Base-by-base conservation (phyloP, 2,329 filamentous ascomycete species). In the Talaromyces sp. region DNA sequence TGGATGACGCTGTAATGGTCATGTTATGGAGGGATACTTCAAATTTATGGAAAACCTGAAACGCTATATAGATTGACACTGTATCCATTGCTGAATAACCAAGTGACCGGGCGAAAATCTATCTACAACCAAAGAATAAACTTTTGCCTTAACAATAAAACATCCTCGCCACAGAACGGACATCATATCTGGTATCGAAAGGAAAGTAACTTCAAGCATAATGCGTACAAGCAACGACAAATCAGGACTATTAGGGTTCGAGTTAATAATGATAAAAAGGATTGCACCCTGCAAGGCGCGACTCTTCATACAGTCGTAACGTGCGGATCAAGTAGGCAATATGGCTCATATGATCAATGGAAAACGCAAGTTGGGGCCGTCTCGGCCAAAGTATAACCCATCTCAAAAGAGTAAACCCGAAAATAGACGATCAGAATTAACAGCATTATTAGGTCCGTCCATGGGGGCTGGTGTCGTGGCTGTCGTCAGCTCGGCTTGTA, bases 401-500 rank as follows among this genome's bases (percentile, higher is more conserved):
- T 27, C n/a, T 51, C 18, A 61, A 34, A 55, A 55, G n/a, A 34
- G 50, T n/a, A 31, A 36, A 33, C 36, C 36, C 36, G 36, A 36
- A 36, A 54, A 52, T 18, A 34, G 40, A 18, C 44, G 28, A 40
- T 23, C 23, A 30, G 27, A 62, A 31, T 50, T 30, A 47, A 34
- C 23, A 34, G 34, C 33, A 27, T 51, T 18, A 40, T 6, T 30
- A 56, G 16, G 10, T 18, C 28, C 50, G 42, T 28, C 36, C 8
- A 40, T 61, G 57, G 27, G 27, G 14, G 30, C 6, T 10, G 4
- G 36, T 23, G 34, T 58, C 65, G 36, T 60, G 65, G 23, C 40
- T 50, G 62, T 57, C 64, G 58, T 42, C 60, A 7, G 57, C 57
- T 59, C 60, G 52, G 54, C 63, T 64, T 61, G 62, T 60, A 36